Evolutionary conservation across 306 rosid genomes (phyloP), one percentile per base, ranked within the genome.

Genomic region (Dalbergia oliveri): DNA sequence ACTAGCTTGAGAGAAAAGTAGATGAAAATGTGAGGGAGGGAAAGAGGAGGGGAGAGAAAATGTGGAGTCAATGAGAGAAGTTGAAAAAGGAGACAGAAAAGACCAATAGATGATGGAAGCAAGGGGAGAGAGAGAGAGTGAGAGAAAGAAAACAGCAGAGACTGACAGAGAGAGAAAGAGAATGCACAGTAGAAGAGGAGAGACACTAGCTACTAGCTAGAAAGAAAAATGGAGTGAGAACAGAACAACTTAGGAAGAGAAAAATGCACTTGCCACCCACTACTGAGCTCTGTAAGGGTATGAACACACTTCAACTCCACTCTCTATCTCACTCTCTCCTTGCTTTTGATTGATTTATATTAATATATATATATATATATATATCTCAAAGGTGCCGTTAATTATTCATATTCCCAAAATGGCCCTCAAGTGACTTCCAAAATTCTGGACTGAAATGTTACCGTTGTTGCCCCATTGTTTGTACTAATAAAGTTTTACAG

Each of bases 391-490:
- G 83, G 93, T 85, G 75, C 89, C 94, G 88, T 93, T 87, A 79
- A 78, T 82, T 57, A 64, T 85, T 79, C 41, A 5, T 13, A 78
- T 88, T 50, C 92, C 94, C 23, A 82, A 75, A 86, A 61, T 76
- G 47, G 88, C 93, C 94, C 77, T 81, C 34, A 66, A 81, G 82
- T 84, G 88, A 87, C 93, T 76, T 83, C 91, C 88, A 91, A 88
- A 80, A 56, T 0, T 74, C 84, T 75, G 72, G 56, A 81, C 90
- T 37, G 76, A 79, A 6, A 87, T 84, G 85, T 90, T 83, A 91
- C 97, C 98, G 94, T 93, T 93, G 97, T 93, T 90, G 93, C 85
- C 47, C 26, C 73, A 56, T 60, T 51, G 81, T 54, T 11, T 11
- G 77, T 59, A 21, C 54, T 79, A 75, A 60, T 72, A 45, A 53